Conservation (phyloP, 441 rosid genomes). For the Brassica hybrid region DNA sequence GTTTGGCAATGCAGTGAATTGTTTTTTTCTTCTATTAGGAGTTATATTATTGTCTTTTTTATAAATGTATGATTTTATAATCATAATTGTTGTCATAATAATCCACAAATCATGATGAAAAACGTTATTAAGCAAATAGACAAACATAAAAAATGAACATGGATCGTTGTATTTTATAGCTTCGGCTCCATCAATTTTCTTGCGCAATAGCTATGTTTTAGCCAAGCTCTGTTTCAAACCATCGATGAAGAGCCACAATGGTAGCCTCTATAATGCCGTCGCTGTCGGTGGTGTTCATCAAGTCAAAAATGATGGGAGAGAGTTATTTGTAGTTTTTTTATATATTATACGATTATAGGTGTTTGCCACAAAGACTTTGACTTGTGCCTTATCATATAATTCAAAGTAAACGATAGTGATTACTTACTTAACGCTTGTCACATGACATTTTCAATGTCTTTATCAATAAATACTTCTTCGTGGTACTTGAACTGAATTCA, state of each 20-base stretch:
- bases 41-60: neutral
- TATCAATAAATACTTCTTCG: neutral
- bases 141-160: no score
- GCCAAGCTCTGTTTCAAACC: neutral
- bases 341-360: no score
- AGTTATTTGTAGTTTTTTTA: neutral
- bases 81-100: neutral
- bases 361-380: no score
- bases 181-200: neutral
- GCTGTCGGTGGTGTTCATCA: neutral
- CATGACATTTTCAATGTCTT: neutral
- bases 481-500: neutral
- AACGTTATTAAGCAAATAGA: neutral
- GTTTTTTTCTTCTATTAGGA: neutral
- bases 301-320: neutral
- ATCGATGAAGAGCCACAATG: neutral
- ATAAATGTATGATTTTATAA: conserved; percentile 18
- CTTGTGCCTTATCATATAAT: no score
- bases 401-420: conserved; percentile 14
- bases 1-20: no score
- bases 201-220: neutral
- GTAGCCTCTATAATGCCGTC: neutral
- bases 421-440: neutral
- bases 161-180: no score
- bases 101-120: neutral